Conservation (phyloP, 2,329 filamentous ascomycete species). For the Epichloe hybrida region DNA sequence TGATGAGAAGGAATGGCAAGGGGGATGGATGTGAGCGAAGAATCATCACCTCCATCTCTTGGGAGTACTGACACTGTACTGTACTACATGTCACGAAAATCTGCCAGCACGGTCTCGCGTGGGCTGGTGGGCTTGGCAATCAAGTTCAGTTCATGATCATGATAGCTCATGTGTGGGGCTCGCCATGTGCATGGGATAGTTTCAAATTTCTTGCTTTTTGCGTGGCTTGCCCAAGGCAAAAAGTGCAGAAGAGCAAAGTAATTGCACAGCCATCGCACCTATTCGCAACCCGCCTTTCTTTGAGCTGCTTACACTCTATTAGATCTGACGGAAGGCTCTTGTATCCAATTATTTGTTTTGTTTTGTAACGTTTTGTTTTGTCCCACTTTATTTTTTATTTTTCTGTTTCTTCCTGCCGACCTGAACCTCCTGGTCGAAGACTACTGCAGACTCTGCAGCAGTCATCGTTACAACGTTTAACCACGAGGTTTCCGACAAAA, state of each 20-base stretch:
- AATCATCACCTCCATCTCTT: no score
- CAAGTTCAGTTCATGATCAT: background rate
- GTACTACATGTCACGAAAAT: no score
- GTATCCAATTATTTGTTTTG: background rate
- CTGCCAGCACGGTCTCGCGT: background rate
- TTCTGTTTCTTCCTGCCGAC: background rate
- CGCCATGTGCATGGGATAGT: background rate
- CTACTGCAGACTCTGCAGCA: conserved; percentile 1
- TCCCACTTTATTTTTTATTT: background rate
- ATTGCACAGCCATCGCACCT: background rate
- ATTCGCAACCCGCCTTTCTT: background rate
- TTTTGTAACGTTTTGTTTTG: background rate
- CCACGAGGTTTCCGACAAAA: background rate
- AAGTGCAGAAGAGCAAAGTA: background rate
- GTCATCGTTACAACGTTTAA: background rate
- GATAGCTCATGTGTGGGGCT: background rate
- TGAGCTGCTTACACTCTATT: background rate
- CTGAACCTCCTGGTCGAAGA: background rate
- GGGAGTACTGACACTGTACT: no score
- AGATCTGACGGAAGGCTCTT: background rate
- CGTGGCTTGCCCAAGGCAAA: background rate
- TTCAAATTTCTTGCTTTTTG: background rate
- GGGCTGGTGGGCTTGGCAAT: background rate
- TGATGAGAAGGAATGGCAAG: background rate
- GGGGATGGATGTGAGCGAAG: no score